phyloP scores from a whole-genome alignment of 1,284 basidiomycete genomes.

The Naganishia albida region DNA sequence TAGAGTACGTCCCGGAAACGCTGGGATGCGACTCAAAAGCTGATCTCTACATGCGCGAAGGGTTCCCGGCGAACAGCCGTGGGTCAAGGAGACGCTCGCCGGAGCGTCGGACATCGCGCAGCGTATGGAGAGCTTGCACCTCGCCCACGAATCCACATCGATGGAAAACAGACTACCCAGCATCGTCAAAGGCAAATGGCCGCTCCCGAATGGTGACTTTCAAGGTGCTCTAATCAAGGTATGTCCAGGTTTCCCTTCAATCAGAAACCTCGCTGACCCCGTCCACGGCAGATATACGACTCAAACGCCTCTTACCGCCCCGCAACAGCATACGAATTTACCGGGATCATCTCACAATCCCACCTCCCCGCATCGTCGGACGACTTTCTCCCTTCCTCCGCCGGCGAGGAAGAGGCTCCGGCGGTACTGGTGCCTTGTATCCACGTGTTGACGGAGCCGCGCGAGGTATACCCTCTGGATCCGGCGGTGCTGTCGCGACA shows the following conservation, averaged over 20 bases:
- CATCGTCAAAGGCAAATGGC: conserved; percentile 43
- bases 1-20: conserved; percentile 44
- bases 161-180: background rate
- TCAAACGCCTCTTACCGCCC: conserved; percentile 45
- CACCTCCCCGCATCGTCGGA: conserved; percentile 42
- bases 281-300: conserved; percentile 44
- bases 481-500: conserved; percentile 4
- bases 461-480: conserved; percentile 13
- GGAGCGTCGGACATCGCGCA: background rate
- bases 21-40: background rate
- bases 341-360: conserved; percentile 46
- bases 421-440: conserved; percentile 42
- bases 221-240: conserved; percentile 51
- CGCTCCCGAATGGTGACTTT: conserved; percentile 40
- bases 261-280: background rate
- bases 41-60: conserved; percentile 33
- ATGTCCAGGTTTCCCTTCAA: background rate
- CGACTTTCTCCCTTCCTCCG: conserved; percentile 25
- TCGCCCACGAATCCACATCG: background rate
- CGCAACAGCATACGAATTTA: conserved; percentile 44
- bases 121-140: conserved; percentile 1
- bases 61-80: conserved; percentile 46
- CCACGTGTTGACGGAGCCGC: conserved; percentile 43
- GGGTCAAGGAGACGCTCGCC: conserved; percentile 34
- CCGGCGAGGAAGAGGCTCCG: conserved; percentile 32